phyloP scores from a whole-genome alignment of 345 rosid genomes.

The Litchi chinensis region DNA sequence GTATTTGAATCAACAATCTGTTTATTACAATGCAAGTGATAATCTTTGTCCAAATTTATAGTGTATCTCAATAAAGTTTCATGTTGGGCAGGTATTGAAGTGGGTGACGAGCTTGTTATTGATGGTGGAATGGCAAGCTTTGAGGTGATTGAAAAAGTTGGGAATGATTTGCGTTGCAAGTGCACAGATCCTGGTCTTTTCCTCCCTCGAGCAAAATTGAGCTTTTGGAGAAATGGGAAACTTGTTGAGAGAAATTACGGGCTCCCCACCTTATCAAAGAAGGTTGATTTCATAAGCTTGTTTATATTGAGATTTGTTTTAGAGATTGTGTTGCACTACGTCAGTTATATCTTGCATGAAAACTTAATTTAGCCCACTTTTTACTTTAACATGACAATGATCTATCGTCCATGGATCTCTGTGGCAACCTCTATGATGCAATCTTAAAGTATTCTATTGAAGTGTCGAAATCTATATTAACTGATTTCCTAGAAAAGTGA shows the following conservation, averaged over 20 bases:
- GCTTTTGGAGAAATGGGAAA: conserved; percentile 71
- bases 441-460: too few species aligned
- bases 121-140: conserved; percentile 86
- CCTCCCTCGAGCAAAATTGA: conserved; percentile 72
- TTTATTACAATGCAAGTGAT: conserved; percentile 9
- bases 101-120: conserved; percentile 68
- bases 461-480: too few species aligned
- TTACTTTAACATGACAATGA: neutral
- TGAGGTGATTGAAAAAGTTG: conserved; percentile 62
- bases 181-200: conserved; percentile 69
- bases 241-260: conserved; percentile 43
- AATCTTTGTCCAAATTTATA: neutral
- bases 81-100: conserved; percentile 49
- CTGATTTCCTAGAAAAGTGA: neutral
- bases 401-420: neutral
- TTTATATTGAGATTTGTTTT: neutral
- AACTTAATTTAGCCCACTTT: neutral
- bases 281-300: conserved; percentile 39
- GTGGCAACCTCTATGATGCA: neutral
- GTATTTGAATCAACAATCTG: neutral
- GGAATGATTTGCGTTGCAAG: conserved; percentile 57
- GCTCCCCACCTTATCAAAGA: conserved; percentile 58
- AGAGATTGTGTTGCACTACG: neutral
- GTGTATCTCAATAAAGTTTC: neutral
- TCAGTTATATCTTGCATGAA: neutral